Conservation (phyloP, 2,329 filamentous ascomycete genomes). For the Diaporthe sp. region DNA sequence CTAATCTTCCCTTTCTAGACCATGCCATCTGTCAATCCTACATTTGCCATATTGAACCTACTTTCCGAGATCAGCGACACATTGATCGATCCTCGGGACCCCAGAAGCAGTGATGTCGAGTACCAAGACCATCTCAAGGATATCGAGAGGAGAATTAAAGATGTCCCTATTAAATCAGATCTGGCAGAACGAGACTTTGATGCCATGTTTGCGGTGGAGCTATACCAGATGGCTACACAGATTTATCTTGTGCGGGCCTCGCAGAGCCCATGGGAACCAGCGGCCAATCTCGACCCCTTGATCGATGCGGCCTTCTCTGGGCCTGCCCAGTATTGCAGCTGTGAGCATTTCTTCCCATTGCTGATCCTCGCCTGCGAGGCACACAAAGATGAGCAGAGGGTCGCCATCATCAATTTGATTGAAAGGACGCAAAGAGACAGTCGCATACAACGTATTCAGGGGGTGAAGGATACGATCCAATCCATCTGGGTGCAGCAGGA, state of each 20-base stretch:
- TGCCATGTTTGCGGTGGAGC: neutral
- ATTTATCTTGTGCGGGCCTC: slow-evolving; percentile 8
- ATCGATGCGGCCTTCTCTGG: neutral
- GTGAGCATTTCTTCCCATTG: slow-evolving; percentile 10
- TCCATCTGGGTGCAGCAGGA: slow-evolving; percentile 53
- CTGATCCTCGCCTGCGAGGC: slow-evolving; percentile 16
- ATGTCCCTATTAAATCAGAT: neutral
- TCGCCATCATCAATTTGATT: neutral
- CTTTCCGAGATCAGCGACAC: slow-evolving; percentile 14
- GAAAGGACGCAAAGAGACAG: slow-evolving; percentile 9
- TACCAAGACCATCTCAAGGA: slow-evolving; percentile 18
- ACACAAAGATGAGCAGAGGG: slow-evolving; percentile 2
- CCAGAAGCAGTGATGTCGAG: neutral
- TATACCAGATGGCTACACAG: slow-evolving; percentile 5
- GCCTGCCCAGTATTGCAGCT: neutral
- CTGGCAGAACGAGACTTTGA: too few species aligned
- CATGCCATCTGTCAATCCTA: slow-evolving; percentile 8
- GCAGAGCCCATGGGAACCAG: slow-evolving; percentile 2
- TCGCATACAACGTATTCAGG: slow-evolving; percentile 7
- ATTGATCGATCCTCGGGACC: slow-evolving; percentile 1
- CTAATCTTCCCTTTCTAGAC: neutral
- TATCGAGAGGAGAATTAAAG: neutral
- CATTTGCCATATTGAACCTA: slow-evolving; percentile 1
- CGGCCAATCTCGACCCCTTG: neutral
- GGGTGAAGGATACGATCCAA: slow-evolving; percentile 42